Percentiles rank a stretch among this genome's conserved stretches.
Conservation (phyloP, 148 eudicot genomes). For the Diospyros kaki region DNA sequence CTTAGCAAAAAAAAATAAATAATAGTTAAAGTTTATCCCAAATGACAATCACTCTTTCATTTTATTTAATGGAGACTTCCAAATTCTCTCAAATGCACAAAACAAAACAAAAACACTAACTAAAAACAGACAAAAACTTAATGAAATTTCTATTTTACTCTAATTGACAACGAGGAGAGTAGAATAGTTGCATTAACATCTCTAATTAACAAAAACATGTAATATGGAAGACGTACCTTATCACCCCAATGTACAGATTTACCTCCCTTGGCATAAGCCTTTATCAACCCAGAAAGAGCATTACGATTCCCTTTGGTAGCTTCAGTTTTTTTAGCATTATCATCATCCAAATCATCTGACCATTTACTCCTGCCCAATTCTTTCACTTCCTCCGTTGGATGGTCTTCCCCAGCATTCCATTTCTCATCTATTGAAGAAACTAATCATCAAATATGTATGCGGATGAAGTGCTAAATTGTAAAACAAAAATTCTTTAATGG, state of each 20-base stretch:
- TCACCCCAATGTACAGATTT: constrained; percentile 97
- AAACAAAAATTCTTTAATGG: neutral
- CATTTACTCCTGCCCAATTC: constrained; percentile 91
- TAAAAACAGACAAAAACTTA: constrained; percentile 7
- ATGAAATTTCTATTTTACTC: no score
- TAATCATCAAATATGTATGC: constrained; percentile 13
- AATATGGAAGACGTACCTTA: constrained; percentile 50
- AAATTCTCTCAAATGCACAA: neutral
- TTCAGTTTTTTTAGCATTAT: constrained; percentile 32
- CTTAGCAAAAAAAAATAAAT: neutral
- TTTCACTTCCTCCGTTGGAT: constrained; percentile 60
- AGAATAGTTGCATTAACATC: neutral
- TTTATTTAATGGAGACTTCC: neutral
- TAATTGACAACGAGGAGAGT: no score
- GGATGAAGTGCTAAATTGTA: neutral
- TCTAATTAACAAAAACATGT: neutral
- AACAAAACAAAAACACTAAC: neutral
- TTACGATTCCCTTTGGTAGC: constrained; percentile 31
- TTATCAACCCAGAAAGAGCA: constrained; percentile 52
- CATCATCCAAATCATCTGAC: constrained; percentile 79
- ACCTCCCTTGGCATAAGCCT: constrained; percentile 66
- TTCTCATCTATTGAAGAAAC: constrained; percentile 37
- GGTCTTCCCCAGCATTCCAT: constrained; percentile 37
- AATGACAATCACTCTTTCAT: neutral
- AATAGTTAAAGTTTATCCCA: neutral